Conservation (phyloP, 257 asterid species). For the Plantago major region DNA sequence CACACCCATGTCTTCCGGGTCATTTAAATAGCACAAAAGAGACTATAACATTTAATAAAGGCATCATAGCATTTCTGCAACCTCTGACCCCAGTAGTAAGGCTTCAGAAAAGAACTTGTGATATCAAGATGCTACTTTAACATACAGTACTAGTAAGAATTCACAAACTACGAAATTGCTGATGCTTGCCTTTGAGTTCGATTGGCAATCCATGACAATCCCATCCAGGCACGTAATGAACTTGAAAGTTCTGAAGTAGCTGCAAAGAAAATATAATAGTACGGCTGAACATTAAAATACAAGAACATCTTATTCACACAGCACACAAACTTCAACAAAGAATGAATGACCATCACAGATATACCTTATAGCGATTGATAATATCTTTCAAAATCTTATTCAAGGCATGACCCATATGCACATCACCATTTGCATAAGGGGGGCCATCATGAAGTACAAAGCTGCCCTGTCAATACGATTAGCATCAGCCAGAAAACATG, state of each 20-base stretch:
- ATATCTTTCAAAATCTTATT: constrained; percentile 97
- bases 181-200: constrained; percentile 87
- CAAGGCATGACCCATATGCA: constrained; percentile 97
- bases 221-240: constrained; percentile 93
- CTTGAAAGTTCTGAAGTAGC: constrained; percentile 93
- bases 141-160: constrained; percentile 3
- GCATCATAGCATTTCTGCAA: no score
- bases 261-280: constrained; percentile 26
- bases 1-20: no score
- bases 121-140: no score
- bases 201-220: constrained; percentile 99
- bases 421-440: constrained; percentile 98
- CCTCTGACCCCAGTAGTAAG: no score
- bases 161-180: constrained; percentile 15
- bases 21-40: no score
- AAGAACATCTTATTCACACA: neutral
- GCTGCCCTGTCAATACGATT: constrained; percentile 58
- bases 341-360: neutral
- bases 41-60: no score
- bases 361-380: constrained; percentile 92
- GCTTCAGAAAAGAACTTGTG: no score
- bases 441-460: constrained; percentile 99
- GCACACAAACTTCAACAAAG: constrained; percentile 8
- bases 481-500: constrained; percentile 25
- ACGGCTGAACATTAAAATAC: neutral